A percentile compares a stretch with the other conserved stretches of the same genome.
Conservation (phyloP, 1,284 basidiomycete species). For the Pseudozyma sp. region DNA sequence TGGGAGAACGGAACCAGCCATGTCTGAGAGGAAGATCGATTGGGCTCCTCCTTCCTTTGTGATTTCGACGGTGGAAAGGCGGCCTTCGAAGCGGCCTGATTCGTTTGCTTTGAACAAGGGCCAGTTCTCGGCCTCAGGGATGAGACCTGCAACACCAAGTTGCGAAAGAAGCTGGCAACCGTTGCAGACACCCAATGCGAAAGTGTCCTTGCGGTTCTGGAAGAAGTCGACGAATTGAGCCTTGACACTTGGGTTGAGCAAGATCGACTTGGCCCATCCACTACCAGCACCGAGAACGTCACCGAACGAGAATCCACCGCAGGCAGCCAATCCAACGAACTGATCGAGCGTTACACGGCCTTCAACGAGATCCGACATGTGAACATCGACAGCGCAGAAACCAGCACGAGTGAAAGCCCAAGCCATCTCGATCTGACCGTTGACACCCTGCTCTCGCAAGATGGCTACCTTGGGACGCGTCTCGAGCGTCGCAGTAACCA, state of each 20-base stretch:
- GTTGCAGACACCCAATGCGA: constrained; percentile 95
- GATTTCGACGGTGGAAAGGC: constrained; percentile 84
- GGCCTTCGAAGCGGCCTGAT: constrained; percentile 90
- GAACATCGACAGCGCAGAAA: constrained; percentile 93
- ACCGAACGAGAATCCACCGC: constrained; percentile 98
- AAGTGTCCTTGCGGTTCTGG: constrained; percentile 78
- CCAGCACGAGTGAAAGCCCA: constrained; percentile 95
- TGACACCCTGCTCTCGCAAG: constrained; percentile 96
- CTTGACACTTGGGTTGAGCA: constrained; percentile 81
- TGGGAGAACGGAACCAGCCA: constrained; percentile 87
- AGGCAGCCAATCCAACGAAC: constrained; percentile 92
- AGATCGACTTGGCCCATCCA: constrained; percentile 95
- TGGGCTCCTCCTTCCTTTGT: constrained; percentile 69
- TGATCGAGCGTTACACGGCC: constrained; percentile 76
- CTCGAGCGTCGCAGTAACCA: constrained; percentile 40
- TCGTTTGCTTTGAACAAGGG: constrained; percentile 90
- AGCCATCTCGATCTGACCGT: constrained; percentile 98
- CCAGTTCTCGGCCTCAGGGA: constrained; percentile 88
- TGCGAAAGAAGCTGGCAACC: constrained; percentile 96
- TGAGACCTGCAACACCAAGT: constrained; percentile 76
- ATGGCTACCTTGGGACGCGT: constrained; percentile 89
- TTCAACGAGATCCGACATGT: constrained; percentile 95
- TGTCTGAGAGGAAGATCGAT: constrained; percentile 89
- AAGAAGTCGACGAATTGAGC: constrained; percentile 86
- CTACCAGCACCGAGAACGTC: constrained; percentile 97